Base-by-base conservation (phyloP, 1,284 basidiomycete genomes). In the Boletus smithii region DNA sequence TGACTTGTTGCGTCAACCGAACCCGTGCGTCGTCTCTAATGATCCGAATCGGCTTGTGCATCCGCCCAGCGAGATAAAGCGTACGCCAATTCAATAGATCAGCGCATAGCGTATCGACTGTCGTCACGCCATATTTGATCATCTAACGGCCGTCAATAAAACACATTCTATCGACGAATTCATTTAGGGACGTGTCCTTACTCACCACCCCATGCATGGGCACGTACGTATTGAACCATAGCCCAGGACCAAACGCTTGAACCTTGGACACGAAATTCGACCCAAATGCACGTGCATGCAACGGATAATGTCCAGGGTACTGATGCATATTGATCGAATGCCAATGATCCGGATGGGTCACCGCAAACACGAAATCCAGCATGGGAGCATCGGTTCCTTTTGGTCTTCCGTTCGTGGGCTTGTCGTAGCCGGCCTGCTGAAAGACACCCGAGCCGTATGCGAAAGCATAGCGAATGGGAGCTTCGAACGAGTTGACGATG, bases 81-180 rank as follows among this genome's bases (percentile, higher is more conserved):
- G 91, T 85, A 36, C 85, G 80, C 95, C 97, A 99, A 60, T 92
- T 89, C 34, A 95, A 75, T 33, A 99, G 73, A 65, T 99, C 97
- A 1, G 83, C 78, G 57, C 89, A 92, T 24, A 99, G 78, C 48
- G 85, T 86, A 58, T 95, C 90, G 8, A 97, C 80, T 0, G 91
- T 92, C 27, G 95, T 94, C 22, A 98, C 85, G n/a, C 95, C 95
- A 66, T 99, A 99, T 71, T 99, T 99, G 71, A 98, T 89, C 42
- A 80, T 85, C 89, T 97, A 42, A 7, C 23, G 14, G 40, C 10
- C 32, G 24, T 49, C 51, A 55, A 20, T 11, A 17, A 18, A 20
- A 8, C 14, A 4, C 20, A 27, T 17, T 7, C 13, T 0, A 29
- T 31, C 18, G 17, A 32, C 20, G n/a, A 32, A 2, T 20, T 8